These are phyloP conservation scores for Corymbia calophylla DNA, from an alignment of 441 rosid genomes.

Conservation along the genomic window DNA sequence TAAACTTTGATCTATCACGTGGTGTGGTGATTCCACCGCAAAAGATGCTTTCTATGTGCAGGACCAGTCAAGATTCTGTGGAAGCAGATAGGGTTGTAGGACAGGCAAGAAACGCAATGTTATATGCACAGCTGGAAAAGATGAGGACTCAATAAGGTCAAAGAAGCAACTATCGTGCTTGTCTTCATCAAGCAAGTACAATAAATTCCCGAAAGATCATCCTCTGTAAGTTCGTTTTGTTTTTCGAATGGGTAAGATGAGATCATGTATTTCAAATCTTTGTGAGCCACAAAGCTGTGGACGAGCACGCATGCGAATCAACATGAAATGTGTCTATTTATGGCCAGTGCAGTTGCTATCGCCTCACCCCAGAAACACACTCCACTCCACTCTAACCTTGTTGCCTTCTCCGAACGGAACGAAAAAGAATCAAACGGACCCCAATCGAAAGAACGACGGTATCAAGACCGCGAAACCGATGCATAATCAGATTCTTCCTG, in stretches of 20 bases:
- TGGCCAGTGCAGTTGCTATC: conserved; percentile 11
- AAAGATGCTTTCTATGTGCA: not conserved
- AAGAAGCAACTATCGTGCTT: not conserved
- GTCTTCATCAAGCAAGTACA: not conserved
- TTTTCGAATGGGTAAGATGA: not conserved
- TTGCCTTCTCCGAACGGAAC: not conserved
- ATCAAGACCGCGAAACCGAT: not conserved
- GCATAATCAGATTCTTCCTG: not conserved
- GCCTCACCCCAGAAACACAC: not conserved
- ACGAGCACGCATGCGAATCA: not conserved
- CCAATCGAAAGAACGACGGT: not conserved
- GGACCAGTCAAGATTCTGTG: not conserved
- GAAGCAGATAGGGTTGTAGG: not conserved
- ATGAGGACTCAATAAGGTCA: not conserved
- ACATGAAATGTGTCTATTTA: not conserved
- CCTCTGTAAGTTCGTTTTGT: not conserved
- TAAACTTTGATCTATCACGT: not conserved
- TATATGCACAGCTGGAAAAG: not conserved
- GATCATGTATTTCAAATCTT: not conserved
- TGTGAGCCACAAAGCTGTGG: not conserved
- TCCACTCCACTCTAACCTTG: not conserved
- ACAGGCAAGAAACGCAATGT: not conserved
- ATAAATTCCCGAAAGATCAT: not conserved
- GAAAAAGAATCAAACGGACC: not conserved
- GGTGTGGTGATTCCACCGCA: not conserved